Percentiles rank a stretch among this genome's conserved stretches.
These are phyloP conservation scores for Hura crepitans DNA, from an alignment of 441 rosid genomes.

Conservation along the genomic window DNA sequence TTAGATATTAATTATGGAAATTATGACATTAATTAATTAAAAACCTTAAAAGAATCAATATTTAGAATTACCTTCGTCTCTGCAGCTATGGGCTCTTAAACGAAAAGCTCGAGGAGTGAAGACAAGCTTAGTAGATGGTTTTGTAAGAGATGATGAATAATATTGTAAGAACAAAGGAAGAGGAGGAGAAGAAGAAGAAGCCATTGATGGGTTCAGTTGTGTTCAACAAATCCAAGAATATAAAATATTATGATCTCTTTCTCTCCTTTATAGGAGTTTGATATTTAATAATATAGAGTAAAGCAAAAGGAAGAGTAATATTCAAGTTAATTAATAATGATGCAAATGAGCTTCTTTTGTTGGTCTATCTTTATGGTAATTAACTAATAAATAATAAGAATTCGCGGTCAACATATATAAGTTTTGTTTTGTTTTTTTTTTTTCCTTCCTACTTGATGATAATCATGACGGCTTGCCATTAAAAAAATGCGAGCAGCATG, in stretches of 20 bases:
- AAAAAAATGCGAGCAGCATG: neutral
- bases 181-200: neutral
- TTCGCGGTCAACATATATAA: constrained; percentile 2
- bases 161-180: constrained; percentile 13
- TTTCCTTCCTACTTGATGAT: neutral
- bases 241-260: neutral
- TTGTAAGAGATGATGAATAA: constrained; percentile 3
- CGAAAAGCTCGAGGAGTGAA: constrained; percentile 10
- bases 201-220: neutral
- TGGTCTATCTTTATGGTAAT: neutral
- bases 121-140: constrained; percentile 18
- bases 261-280: neutral
- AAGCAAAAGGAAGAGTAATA: neutral
- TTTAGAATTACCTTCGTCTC: constrained; percentile 34
- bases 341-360: neutral
- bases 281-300: neutral
- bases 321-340: neutral
- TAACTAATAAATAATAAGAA: neutral
- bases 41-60: too few relatives aligned
- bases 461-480: neutral
- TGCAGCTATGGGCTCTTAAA: constrained; percentile 27
- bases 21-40: too few relatives aligned
- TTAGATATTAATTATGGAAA: too few relatives aligned
- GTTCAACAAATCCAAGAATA: neutral
- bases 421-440: too few relatives aligned